These are phyloP conservation scores for Paraconiothyrium sp. DNA, from an alignment of 2,329 filamentous ascomycete species.

Conservation along the genomic window DNA sequence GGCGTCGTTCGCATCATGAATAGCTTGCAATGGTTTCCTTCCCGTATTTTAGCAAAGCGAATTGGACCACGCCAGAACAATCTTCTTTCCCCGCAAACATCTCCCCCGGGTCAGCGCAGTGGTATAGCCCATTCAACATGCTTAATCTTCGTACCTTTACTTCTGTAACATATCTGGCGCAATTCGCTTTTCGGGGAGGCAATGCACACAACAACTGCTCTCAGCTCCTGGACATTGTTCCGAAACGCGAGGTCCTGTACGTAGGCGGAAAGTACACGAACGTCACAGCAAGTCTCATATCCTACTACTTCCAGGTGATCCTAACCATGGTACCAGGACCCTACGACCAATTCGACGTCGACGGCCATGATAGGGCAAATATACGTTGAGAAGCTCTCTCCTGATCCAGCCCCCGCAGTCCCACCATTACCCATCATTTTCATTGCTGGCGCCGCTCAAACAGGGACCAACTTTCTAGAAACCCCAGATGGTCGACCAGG, in stretches of 20 bases:
- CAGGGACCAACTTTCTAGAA: conserved; percentile 48
- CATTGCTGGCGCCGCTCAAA: conserved; percentile 40
- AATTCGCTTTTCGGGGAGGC: conserved; percentile 17
- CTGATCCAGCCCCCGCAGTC: conserved; percentile 15
- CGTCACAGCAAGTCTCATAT: conserved; percentile 21
- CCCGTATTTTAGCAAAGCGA: neutral
- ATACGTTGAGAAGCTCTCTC: conserved; percentile 41
- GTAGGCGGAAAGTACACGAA: conserved; percentile 35
- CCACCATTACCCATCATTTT: conserved; percentile 39
- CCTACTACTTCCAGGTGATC: conserved; percentile 11
- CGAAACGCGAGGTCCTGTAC: conserved; percentile 35
- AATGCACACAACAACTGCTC: conserved; percentile 22
- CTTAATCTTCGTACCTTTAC: conserved; percentile 21
- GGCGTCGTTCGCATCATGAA: neutral
- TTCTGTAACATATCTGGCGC: conserved; percentile 20
- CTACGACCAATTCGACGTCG: conserved; percentile 10
- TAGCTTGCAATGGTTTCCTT: conserved; percentile 4
- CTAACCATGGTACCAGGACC: conserved; percentile 14
- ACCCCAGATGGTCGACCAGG: conserved; percentile 61
- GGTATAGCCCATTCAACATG: conserved; percentile 17
- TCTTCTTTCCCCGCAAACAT: conserved; percentile 6
- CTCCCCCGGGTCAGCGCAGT: conserved; percentile 6
- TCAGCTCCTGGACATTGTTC: conserved; percentile 20
- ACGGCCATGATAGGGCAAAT: conserved; percentile 33
- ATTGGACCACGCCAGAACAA: neutral